phyloP scores from a whole-genome alignment of 2,329 filamentous ascomycete genomes.

The Zasmidium cellare region DNA sequence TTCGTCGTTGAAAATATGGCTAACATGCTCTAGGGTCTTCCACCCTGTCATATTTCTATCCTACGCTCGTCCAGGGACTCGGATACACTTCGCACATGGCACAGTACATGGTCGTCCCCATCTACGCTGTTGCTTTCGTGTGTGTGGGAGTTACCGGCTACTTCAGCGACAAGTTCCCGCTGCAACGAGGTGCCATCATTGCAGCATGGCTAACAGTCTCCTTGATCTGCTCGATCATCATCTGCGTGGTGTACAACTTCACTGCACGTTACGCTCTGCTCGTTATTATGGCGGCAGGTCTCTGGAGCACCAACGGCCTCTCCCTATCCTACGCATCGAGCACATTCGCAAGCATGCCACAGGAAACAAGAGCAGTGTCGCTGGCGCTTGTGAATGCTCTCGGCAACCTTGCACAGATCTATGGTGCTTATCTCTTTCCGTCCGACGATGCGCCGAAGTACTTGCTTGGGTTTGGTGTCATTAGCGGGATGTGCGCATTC shows the following conservation, averaged over 20 bases:
- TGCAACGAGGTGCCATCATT: constrained; percentile 52
- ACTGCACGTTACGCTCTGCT: constrained; percentile 56
- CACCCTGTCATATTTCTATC: constrained; percentile 57
- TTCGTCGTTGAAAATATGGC: no score
- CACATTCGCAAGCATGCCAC: constrained; percentile 50
- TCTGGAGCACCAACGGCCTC: constrained; percentile 56
- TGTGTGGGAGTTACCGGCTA: constrained; percentile 49
- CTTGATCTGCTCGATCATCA: constrained; percentile 40
- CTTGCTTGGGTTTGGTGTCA: constrained; percentile 32
- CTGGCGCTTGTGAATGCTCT: constrained; percentile 33
- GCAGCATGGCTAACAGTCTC: constrained; percentile 47
- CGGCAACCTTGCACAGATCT: constrained; percentile 38
- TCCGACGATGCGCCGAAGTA: constrained; percentile 34
- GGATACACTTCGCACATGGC: constrained; percentile 49
- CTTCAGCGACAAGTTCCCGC: constrained; percentile 49
- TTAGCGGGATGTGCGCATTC: constrained; percentile 49
- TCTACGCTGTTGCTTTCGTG: constrained; percentile 56
- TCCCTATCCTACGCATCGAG: constrained; percentile 54
- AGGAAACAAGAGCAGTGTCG: constrained; percentile 30
- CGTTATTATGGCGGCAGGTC: constrained; percentile 56
- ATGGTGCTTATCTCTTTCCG: constrained; percentile 39
- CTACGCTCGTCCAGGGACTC: constrained; percentile 53
- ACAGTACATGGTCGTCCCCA: constrained; percentile 51
- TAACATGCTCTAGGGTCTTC: constrained; percentile 38
- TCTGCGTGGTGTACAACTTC: constrained; percentile 50